A percentile compares a stretch with the other conserved stretches of the same genome.
These are phyloP conservation scores for Termitomyces sp. DNA, from an alignment of 768 basidiomycete species.

Conservation along the genomic window DNA sequence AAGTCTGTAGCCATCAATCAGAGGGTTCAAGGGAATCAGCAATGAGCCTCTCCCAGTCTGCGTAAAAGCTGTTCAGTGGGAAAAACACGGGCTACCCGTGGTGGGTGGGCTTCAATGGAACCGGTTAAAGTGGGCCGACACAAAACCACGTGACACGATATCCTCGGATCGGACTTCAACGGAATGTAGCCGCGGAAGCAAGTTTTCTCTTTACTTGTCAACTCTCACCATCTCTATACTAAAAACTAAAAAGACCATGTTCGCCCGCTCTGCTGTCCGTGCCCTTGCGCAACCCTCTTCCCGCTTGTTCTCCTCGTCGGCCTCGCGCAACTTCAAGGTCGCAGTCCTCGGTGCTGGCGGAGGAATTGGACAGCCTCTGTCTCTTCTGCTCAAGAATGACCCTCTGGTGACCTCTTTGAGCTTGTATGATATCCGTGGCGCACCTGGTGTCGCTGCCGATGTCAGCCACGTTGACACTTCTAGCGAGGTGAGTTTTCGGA, in stretches of 20 bases:
- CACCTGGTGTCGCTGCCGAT: constrained; percentile 96
- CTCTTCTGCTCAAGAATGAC: constrained; percentile 90
- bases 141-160: background rate
- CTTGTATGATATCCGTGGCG: constrained; percentile 94
- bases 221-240: constrained; percentile 20
- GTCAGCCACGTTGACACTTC: constrained; percentile 91
- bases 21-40: background rate
- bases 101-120: background rate
- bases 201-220: constrained; percentile 19
- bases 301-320: constrained; percentile 76
- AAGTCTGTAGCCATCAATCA: constrained; percentile 81
- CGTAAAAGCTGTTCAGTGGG: background rate
- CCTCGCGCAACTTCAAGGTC: constrained; percentile 78
- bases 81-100: constrained; percentile 10
- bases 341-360: constrained; percentile 97
- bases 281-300: constrained; percentile 50
- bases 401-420: constrained; percentile 83
- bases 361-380: constrained; percentile 98
- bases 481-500: constrained; percentile 59
- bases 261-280: constrained; percentile 63
- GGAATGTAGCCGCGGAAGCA: constrained; percentile 8
- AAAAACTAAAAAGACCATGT: constrained; percentile 46
- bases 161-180: constrained; percentile 10
- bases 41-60: background rate
- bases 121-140: background rate